Percentiles rank a stretch among this genome's conserved stretches.
These are phyloP conservation scores for Poa pratensis DNA, from an alignment of 176 grass and related monocot genomes.

Conservation along the genomic window DNA sequence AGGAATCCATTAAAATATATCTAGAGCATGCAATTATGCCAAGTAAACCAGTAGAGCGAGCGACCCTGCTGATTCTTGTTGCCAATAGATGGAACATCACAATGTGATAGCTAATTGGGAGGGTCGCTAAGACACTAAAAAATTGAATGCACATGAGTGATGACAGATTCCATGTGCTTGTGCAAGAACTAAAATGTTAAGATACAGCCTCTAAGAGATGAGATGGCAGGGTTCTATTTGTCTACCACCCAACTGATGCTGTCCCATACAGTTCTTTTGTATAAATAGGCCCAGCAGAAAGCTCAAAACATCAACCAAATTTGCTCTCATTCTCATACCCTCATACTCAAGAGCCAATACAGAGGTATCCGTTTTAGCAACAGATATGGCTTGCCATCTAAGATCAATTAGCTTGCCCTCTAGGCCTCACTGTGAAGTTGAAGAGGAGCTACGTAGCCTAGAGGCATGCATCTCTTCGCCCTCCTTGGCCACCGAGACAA, in stretches of 20 bases:
- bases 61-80: conserved; percentile 11
- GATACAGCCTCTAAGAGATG: neutral
- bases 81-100: conserved; percentile 13
- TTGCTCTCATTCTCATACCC: neutral
- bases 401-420: conserved; percentile 40
- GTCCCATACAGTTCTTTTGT: neutral
- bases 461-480: conserved; percentile 22
- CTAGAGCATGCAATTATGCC: neutral
- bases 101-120: conserved; percentile 9
- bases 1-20: neutral
- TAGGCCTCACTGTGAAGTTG: neutral
- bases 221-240: neutral
- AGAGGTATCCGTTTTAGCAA: neutral
- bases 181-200: neutral
- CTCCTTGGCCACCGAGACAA: conserved; percentile 8
- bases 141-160: conserved; percentile 4
- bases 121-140: neutral
- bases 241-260: neutral
- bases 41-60: neutral
- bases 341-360: neutral
- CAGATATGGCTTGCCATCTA: conserved; percentile 25
- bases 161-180: neutral
- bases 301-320: neutral
- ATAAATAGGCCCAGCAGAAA: neutral
- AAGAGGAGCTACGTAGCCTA: conserved; percentile 39